Conservation (phyloP, 2,329 filamentous ascomycete species). For the Aureobasidium sp. region DNA sequence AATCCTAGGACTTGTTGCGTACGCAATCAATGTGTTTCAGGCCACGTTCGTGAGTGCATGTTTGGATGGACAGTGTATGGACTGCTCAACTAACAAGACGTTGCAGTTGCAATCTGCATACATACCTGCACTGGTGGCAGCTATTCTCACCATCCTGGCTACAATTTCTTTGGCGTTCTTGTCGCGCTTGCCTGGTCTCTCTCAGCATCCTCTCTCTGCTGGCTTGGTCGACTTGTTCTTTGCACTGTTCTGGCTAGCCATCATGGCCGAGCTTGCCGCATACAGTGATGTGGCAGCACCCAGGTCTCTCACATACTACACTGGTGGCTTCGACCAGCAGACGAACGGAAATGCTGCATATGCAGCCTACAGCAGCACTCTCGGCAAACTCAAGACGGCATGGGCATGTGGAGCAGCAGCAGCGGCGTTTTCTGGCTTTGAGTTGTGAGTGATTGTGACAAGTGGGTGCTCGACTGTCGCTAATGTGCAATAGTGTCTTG, state of each 20-base stretch:
- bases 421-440: conserved; percentile 4
- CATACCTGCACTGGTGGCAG: neutral
- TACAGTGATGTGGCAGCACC: neutral
- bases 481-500: neutral
- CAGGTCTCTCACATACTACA: neutral
- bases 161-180: neutral
- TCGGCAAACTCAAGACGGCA: neutral
- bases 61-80: neutral
- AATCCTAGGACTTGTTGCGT: neutral
- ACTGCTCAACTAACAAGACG: neutral
- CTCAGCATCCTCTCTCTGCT: neutral
- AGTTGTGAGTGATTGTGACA: neutral
- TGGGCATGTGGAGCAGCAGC: conserved; percentile 11
- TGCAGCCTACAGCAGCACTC: neutral
- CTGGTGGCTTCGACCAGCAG: neutral
- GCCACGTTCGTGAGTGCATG: neutral
- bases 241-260: conserved; percentile 5
- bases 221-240: neutral
- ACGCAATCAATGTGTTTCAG: neutral
- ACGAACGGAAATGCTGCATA: neutral
- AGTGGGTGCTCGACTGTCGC: neutral
- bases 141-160: neutral
- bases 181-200: neutral
- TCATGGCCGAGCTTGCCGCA: conserved; percentile 5
- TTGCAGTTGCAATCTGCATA: conserved; percentile 4